phyloP scores from a whole-genome alignment of 2,329 filamentous ascomycete species.

The Cyphellophora attinorum region DNA sequence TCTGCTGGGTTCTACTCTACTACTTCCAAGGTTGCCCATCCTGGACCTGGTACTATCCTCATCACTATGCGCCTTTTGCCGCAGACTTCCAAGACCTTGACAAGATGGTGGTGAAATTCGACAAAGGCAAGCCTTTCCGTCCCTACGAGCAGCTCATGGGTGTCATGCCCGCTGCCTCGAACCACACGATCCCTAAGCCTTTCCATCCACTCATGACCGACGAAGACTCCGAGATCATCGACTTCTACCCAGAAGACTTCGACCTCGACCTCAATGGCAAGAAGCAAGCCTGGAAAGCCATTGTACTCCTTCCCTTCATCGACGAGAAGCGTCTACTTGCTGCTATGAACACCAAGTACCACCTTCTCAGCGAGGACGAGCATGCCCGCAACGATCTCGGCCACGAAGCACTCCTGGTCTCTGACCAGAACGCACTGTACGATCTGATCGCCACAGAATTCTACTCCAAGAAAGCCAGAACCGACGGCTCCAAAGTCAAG shows the following conservation, averaged over 20 bases:
- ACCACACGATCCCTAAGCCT: constrained; percentile 76
- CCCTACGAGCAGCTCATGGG: constrained; percentile 99
- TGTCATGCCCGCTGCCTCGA: constrained; percentile 85
- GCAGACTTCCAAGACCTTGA: constrained; percentile 81
- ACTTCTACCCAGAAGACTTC: constrained; percentile 96
- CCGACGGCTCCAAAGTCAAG: constrained; percentile 51
- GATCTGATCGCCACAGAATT: constrained; percentile 75
- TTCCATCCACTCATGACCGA: constrained; percentile 90
- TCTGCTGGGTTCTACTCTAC: constrained; percentile 91
- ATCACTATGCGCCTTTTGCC: constrained; percentile 96
- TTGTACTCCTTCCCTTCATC: constrained; percentile 89
- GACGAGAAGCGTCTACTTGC: constrained; percentile 77
- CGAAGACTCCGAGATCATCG: constrained; percentile 80
- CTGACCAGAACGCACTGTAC: constrained; percentile 76
- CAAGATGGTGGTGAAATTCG: constrained; percentile 70
- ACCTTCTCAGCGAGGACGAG: constrained; percentile 67
- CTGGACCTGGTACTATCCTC: constrained; percentile 99
- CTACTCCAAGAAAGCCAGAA: constrained; percentile 73
- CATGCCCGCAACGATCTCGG: constrained; percentile 68
- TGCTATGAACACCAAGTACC: constrained; percentile 77
- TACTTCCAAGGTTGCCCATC: constrained; percentile 98
- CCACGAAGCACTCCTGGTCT: constrained; percentile 72
- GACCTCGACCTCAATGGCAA: constrained; percentile 91
- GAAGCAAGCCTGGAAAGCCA: constrained; percentile 96
- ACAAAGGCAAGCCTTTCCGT: constrained; percentile 73